Base-by-base conservation (phyloP, 345 rosid genomes). In the Lumnitzera racemosa region DNA sequence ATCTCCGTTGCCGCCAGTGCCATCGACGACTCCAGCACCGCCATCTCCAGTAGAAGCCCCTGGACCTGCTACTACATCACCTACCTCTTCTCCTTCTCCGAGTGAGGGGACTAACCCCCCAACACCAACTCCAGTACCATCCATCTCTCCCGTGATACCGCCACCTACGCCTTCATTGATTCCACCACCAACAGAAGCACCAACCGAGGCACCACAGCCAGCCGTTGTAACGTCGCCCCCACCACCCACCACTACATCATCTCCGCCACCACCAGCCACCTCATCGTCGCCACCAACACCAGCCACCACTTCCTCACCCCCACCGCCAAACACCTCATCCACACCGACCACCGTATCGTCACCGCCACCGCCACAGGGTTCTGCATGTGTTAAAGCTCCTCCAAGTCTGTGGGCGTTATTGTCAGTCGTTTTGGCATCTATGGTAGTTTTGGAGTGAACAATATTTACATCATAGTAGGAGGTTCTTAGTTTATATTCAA, bases 21-120 rank as follows among this genome's bases (percentile, higher is more conserved):
- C 78, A 8, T 57, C 65, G 17, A 56, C 27, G 1, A 11, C 75
- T 47, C 50, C 73, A 10, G 50, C 72, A 0, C 48, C 15, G 14
- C 17, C 47, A 50, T 54, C 15, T 0, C 57, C 80, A 9, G 46
- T 65, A 0, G 77, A 74, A 0, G 57, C 78, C 5, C 63, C 81
- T 2, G 24, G 68, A 15, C 31, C 31, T 27, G 31, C 31, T 27
- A 5, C 31, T 5, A 27, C 5, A 27, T 27, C 31, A 27, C 31
- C 31, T 27, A 27, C 5, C 31, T 27, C 31, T 27, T 27, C 31
- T 27, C 31, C 31, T 27, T 5, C 31, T 27, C 31, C 31, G 3
- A 27, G 31, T 27, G 4, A 3, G 3, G 31, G 4, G 31, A 5
- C 31, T 27, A 27, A 3, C 31, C 5, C 31, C 31, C 31, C 31